Conservation (phyloP, 306 rosid species). For the Castanea crenata region DNA sequence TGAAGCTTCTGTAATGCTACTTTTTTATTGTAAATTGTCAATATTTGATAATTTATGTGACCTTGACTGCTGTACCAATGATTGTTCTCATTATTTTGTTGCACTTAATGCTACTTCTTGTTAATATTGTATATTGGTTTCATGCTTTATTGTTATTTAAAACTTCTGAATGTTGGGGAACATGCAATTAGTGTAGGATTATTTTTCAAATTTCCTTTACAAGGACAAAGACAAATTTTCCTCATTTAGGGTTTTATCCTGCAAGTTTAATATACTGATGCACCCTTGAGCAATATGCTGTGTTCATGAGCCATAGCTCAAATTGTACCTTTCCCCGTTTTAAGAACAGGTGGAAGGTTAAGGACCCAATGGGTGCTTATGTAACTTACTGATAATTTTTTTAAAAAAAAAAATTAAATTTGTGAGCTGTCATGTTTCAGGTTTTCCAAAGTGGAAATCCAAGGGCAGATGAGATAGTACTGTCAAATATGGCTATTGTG, state of each 20-base stretch:
- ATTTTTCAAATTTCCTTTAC: background rate
- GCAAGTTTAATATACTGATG: conserved; percentile 12
- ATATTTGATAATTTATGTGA: background rate
- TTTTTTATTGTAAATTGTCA: background rate
- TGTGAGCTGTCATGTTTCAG: conserved; percentile 44
- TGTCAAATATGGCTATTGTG: conserved; percentile 74
- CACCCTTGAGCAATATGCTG: background rate
- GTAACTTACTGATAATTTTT: background rate
- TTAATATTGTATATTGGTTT: conserved; percentile 6
- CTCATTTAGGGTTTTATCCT: background rate
- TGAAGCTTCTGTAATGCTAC: background rate
- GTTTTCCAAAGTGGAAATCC: conserved; percentile 74
- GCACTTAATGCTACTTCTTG: background rate
- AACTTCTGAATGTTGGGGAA: background rate
- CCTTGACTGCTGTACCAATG: background rate
- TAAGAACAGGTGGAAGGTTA: background rate
- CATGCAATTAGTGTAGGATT: background rate
- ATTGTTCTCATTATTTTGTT: background rate
- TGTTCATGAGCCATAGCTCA: background rate
- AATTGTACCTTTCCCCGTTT: background rate
- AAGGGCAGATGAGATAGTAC: conserved; percentile 67
- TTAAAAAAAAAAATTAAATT: background rate
- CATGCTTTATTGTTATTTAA: background rate
- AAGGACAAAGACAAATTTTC: background rate
- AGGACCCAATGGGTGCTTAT: background rate